Evolutionary conservation across 78 protist species (phyloP), one percentile per base, ranked within the genome.

Genomic region (Protostelium mycophagum): DNA sequence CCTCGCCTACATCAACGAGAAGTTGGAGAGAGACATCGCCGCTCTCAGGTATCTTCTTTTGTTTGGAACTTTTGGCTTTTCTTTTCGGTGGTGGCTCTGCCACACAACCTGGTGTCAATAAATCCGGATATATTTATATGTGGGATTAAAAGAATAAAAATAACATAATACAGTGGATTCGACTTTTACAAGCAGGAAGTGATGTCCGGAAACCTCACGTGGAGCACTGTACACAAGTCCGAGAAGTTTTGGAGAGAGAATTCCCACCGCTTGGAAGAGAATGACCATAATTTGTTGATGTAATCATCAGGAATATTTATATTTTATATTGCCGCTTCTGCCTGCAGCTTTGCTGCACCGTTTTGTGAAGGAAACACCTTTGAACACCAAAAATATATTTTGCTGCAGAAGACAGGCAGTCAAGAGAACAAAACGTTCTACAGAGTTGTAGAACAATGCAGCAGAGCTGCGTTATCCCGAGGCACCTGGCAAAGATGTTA

Each of bases 201-300:
- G 28, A 34, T 28, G 34, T 37, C 98, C 10, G 94, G 97, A 31
- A 87, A 38, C 31, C 91, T 98, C 37, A 94, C 92, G 85, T 98
- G 99, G 99, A 85, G 96, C 36, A 98, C 99, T 63, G 93, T 91
- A 23, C 99, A 98, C 93, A 94, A 91, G 37, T 88, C 96, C 28
- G 96, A 93, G 86, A 83, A 91, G n/a, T 98, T 98, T 90, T 98
- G 99, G 99, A 36, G 73, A 34, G 97, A 98, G 63, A 97, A 97
- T 86, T 89, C 90, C 36, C 28, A 84, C n/a, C 86, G 87, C 36
- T 93, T 98, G 86, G 98, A 97, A 85, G 97, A 95, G 63, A 84
- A 96, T 83, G 28, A 91, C 29, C 94, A 63, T 83, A 86, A 93
- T 87, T 86, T 93, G 37, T 37, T 95, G 36, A 25, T 85, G 63